Evolutionary conservation across 176 grass and related monocot genomes (phyloP).

Genomic region (Juncus effusus): DNA sequence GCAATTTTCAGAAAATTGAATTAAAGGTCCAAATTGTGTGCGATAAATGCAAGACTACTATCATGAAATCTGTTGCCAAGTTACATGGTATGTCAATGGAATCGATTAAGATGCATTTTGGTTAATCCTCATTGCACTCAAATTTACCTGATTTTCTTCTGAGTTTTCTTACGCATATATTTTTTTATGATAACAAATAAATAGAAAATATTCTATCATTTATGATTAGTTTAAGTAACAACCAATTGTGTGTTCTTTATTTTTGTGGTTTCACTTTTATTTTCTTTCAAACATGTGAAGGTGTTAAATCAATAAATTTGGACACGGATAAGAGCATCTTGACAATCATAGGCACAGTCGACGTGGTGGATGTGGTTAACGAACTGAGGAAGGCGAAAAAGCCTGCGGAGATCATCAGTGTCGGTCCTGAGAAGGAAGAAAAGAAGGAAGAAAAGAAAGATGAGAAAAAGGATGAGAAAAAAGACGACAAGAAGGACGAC

Average conservation of each 20-base stretch:
- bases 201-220: background rate
- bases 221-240: background rate
- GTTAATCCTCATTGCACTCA: background rate
- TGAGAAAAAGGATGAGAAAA: constrained; percentile 16
- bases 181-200: background rate
- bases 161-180: background rate
- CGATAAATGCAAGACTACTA: constrained; percentile 42
- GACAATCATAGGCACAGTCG: constrained; percentile 54
- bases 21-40: constrained; percentile 43
- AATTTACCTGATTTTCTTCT: background rate
- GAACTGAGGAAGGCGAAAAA: constrained; percentile 45
- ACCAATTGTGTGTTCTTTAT: background rate
- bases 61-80: constrained; percentile 34
- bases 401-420: constrained; percentile 30
- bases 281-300: constrained; percentile 17
- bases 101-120: background rate
- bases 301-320: constrained; percentile 53
- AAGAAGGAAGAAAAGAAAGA: constrained; percentile 37
- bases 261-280: background rate
- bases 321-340: constrained; percentile 51
- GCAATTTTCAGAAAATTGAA: constrained; percentile 60
- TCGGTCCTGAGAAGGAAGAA: constrained; percentile 50
- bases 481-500: constrained; percentile 4
- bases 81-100: constrained; percentile 28
- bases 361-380: constrained; percentile 38